Evolutionary conservation across 768 basidiomycete species (phyloP), one percentile per base, ranked within the genome.

Genomic region (Termitomyces sp.): DNA sequence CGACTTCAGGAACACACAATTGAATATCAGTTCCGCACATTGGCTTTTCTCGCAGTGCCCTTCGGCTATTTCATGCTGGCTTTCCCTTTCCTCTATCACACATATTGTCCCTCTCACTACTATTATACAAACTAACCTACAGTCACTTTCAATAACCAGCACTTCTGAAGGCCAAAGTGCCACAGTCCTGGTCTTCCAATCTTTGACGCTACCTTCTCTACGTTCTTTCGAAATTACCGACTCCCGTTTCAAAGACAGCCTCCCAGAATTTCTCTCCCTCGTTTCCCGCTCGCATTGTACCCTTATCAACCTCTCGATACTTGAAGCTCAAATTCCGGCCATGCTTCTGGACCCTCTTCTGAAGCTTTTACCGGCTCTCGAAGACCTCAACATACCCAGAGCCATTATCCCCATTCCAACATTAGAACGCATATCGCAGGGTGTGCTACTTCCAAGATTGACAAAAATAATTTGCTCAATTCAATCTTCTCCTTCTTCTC

Each of bases 381-480:
- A 50, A 34, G 15, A 42, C 22, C 49, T 57, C 22, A 18, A 12
- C 4, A 26, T 45, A 24, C 49, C 48, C n/a, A 45, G 24, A 36
- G 12, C 22, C 28, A 16, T 24, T 6, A 24, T 57, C 3, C 29
- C 56, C 7, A 46, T 33, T 7, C 31, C 49, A 9, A 51, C 34
- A 41, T 50, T 57, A 24, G 56, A 57, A 18, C 39, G 13, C n/a
- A 57, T 57, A 26, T 29, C 56, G 3, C 56, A 44, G 24, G 56
- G 50, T 3, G 9, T 51, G 29, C 12, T 57, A 16, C 56, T 51
- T 28, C 56, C 55, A n/a, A 55, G 45, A 24, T 28, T 57, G 22
- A 51, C 29, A n/a, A 34, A 4, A 1, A 7, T 57, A 5, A 4
- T 2, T 13, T 57, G 48, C 31, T 36, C 18, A 18, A 55, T 57